Evolutionary conservation across 108 stramenopile genomes (phyloP).

Genomic region (Aurantiochytrium sp.): DNA sequence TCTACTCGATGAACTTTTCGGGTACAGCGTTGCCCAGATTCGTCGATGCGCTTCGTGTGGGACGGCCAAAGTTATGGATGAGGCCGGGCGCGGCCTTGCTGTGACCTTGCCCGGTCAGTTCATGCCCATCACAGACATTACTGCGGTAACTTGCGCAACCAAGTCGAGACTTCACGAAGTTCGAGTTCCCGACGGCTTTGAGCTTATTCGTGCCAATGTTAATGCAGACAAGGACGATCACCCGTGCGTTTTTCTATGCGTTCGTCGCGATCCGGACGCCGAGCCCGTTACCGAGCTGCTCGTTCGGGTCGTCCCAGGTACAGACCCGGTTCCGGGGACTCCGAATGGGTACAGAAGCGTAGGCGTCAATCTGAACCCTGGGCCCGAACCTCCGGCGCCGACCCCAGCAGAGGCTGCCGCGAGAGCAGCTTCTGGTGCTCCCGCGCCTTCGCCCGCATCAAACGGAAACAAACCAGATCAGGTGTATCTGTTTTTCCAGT

Average conservation of each 20-base stretch:
- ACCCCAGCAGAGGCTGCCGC: background rate
- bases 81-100: background rate
- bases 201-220: background rate
- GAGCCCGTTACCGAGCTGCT: background rate
- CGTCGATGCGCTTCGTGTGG: background rate
- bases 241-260: constrained; percentile 3
- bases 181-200: background rate
- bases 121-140: background rate
- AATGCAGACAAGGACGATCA: background rate
- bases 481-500: background rate
- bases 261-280: background rate
- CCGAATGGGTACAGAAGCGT: background rate
- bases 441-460: background rate
- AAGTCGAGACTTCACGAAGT: background rate
- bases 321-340: background rate
- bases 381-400: background rate
- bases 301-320: background rate
- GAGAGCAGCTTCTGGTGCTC: background rate
- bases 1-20: background rate
- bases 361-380: background rate
- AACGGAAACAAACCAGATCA: background rate
- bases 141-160: background rate
- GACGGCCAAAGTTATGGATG: background rate
- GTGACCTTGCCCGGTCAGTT: background rate
- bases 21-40: background rate